Evolutionary conservation across 2,329 filamentous ascomycete genomes (phyloP), one percentile per base, ranked within the genome.

Genomic region (Samsoniella hepiali): DNA sequence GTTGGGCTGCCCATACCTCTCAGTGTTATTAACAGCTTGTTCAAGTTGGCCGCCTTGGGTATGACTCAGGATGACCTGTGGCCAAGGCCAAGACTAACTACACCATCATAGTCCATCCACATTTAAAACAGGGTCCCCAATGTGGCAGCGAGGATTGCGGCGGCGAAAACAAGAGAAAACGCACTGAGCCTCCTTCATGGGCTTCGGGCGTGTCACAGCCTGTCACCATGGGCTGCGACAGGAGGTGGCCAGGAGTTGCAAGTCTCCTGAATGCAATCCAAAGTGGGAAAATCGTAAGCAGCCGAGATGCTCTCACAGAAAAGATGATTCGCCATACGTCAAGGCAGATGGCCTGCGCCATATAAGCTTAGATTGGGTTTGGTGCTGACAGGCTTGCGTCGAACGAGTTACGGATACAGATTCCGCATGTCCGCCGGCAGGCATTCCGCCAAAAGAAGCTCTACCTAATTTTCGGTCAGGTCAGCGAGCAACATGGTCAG

Each of bases 61-160:
- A 62, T 62, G 58, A 62, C 49, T 62, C 58, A 62, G 40, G 49
- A 38, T 38, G 58, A 50, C 32, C 50, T 31, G 49, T n/a, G 32
- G 58, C 55, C 55, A 57, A 57, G 55, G 10, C 51, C 51, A 58
- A 58, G 55, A 58, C 40, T 22, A 13, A 45, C 55, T 32, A 17
- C 38, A 47, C 49, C 29, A 47, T 22, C 9, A 8, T 13, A 31
- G 29, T 15, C n/a, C 55, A 42, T 13, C 62, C 62, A 63, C 42
- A 59, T 34, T 63, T 47, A 60, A 63, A 63, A 63, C 55, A 63
- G 62, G 62, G 56, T n/a, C 62, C 17, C 15, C 62, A 55, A 63
- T 63, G 62, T 63, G 62, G 62, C 62, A 54, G 49, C 49, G 50
- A 63, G 44, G 54, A 29, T 44, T 54, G n/a, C 27, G 47, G 57